phyloP scores from a whole-genome alignment of 345 rosid genomes.

The Gossypium herbaceum region DNA sequence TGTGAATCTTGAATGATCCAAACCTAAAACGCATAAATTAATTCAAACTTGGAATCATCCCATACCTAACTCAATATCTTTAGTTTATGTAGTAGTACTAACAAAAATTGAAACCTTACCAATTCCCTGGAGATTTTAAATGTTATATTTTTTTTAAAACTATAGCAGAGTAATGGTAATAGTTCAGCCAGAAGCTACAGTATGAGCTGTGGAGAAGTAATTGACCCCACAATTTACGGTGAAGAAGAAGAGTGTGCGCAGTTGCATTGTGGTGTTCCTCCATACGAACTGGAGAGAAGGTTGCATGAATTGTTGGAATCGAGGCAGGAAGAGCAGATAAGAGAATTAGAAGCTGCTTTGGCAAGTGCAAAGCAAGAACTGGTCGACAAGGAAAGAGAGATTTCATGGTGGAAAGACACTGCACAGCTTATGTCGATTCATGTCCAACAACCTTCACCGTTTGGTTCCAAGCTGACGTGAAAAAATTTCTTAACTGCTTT shows the following conservation, averaged over 20 bases:
- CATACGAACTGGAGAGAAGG: constrained; percentile 61
- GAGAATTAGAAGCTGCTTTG: constrained; percentile 59
- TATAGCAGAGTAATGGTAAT: constrained; percentile 20
- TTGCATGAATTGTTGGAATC: constrained; percentile 57
- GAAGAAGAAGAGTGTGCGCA: constrained; percentile 20
- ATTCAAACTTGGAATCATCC: no score
- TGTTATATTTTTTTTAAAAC: background rate
- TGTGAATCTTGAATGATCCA: no score
- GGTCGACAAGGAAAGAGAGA: constrained; percentile 54
- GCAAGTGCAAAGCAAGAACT: constrained; percentile 40
- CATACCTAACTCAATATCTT: no score
- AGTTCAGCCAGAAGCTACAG: constrained; percentile 21
- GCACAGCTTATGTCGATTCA: constrained; percentile 46
- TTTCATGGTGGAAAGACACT: constrained; percentile 77
- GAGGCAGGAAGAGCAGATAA: constrained; percentile 66
- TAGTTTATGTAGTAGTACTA: background rate
- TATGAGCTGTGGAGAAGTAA: constrained; percentile 35
- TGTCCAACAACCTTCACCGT: constrained; percentile 30
- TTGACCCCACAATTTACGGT: constrained; percentile 25
- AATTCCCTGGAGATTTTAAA: background rate
- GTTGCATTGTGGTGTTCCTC: constrained; percentile 44
- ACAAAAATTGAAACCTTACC: background rate
- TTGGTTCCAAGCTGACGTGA: background rate
- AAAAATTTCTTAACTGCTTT: background rate
- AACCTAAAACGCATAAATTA: no score